These are phyloP conservation scores for Avicennia marina DNA, from an alignment of 257 asterid genomes.

Conservation along the genomic window DNA sequence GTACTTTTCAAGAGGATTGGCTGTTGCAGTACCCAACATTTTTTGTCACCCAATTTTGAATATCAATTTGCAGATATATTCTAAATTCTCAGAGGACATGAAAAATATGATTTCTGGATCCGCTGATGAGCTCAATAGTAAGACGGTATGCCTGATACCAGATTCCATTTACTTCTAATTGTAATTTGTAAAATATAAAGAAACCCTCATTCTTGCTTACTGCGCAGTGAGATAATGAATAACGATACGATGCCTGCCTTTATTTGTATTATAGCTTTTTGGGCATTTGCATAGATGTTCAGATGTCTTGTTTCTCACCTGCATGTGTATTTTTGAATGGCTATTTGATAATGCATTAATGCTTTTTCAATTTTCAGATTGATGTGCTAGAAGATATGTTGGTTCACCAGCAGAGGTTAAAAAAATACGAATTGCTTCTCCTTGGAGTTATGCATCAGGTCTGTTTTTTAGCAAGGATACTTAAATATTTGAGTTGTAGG, in stretches of 20 bases:
- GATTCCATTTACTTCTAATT: constrained; percentile 11
- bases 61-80: constrained; percentile 57
- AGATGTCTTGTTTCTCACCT: constrained; percentile 8
- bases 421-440: constrained; percentile 51
- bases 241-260: not conserved
- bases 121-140: constrained; percentile 31
- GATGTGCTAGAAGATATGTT: constrained; percentile 56
- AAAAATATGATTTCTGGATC: constrained; percentile 40
- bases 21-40: not conserved
- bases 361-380: constrained; percentile 46
- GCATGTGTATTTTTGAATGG: constrained; percentile 9
- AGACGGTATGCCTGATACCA: constrained; percentile 33
- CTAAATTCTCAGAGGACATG: constrained; percentile 48
- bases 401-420: constrained; percentile 50
- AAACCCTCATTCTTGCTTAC: constrained; percentile 6
- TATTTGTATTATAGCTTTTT: not conserved
- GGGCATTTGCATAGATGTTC: not conserved
- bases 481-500: constrained; percentile 11
- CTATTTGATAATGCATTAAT: constrained; percentile 12
- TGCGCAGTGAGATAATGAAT: constrained; percentile 4
- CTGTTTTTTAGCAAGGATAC: constrained; percentile 20
- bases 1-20: constrained; percentile 6
- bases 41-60: constrained; percentile 24
- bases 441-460: constrained; percentile 58
- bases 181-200: constrained; percentile 5